Conservation (phyloP, 495 filamentous ascomycete genomes). For the Baudoinia panamericana region DNA sequence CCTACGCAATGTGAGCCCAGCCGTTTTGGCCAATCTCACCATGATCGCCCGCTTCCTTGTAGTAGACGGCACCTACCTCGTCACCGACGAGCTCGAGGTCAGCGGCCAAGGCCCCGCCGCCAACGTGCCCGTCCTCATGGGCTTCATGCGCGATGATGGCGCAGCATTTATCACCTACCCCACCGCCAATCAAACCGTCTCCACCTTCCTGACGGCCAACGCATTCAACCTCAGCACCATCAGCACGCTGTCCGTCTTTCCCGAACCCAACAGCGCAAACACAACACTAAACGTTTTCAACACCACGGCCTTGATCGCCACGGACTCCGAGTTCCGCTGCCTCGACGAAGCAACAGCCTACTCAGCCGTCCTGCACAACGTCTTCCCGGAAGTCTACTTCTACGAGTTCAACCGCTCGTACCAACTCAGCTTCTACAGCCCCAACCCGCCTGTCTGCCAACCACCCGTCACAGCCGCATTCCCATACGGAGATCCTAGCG, state of each 20-base stretch:
- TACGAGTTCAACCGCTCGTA: constrained; percentile 43
- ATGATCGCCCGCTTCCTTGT: constrained; percentile 31
- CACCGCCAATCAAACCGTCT: constrained; percentile 27
- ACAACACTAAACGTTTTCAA: constrained; percentile 35
- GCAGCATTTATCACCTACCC: constrained; percentile 36
- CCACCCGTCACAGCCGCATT: constrained; percentile 27
- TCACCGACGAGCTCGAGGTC: constrained; percentile 21
- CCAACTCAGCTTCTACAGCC: constrained; percentile 35
- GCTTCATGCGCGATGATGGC: constrained; percentile 39
- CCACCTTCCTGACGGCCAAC: constrained; percentile 11
- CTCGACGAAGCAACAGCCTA: constrained; percentile 37
- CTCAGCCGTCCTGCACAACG: constrained; percentile 22
- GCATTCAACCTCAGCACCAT: constrained; percentile 30
- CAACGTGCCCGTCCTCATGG: constrained; percentile 34
- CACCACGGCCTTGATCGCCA: constrained; percentile 32
- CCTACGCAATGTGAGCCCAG: constrained; percentile 32
- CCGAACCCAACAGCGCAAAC: constrained; percentile 24
- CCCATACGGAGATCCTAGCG: constrained; percentile 34
- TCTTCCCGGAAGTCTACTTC: constrained; percentile 29
- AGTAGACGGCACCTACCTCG: constrained; percentile 37
- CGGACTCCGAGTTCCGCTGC: constrained; percentile 40
- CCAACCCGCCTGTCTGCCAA: constrained; percentile 33
- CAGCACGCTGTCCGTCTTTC: constrained; percentile 18
- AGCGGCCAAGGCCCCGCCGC: constrained; percentile 22
- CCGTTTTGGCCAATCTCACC: constrained; percentile 22